A percentile compares a stretch with the other conserved stretches of the same genome.
These are phyloP conservation scores for Sisymbrium altissimum DNA, from an alignment of 345 rosid genomes.

Conservation along the genomic window DNA sequence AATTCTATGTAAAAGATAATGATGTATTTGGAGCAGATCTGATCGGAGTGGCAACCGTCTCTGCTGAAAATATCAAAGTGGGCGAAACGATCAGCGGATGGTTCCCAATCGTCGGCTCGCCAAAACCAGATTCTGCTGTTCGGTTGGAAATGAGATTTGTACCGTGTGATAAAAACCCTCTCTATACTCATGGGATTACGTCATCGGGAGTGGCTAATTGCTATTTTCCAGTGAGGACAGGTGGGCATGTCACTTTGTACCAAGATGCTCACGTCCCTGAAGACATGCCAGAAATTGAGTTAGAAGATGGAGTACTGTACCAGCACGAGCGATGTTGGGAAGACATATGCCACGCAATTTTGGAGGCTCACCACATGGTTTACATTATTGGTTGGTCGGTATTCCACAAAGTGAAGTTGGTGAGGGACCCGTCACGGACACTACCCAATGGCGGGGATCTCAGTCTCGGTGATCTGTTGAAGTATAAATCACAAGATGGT, in stretches of 20 bases:
- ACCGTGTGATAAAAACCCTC: constrained; percentile 43
- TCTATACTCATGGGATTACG: constrained; percentile 47
- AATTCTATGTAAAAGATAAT: constrained; percentile 71
- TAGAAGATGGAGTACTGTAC: constrained; percentile 51
- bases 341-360: constrained; percentile 77
- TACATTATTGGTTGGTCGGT: constrained; percentile 85
- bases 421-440: constrained; percentile 57
- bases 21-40: constrained; percentile 80
- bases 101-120: constrained; percentile 65
- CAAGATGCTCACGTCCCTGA: constrained; percentile 80
- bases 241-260: constrained; percentile 61
- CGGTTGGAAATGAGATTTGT: constrained; percentile 52
- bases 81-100: constrained; percentile 58
- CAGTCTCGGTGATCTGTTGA: constrained; percentile 67
- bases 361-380: constrained; percentile 85
- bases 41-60: constrained; percentile 57
- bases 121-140: constrained; percentile 66
- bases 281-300: constrained; percentile 46
- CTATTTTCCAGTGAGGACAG: constrained; percentile 68
- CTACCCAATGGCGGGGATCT: constrained; percentile 63
- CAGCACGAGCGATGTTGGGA: constrained; percentile 77
- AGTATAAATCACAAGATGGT: constrained; percentile 86
- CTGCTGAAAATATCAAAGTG: constrained; percentile 31
- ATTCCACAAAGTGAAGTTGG: constrained; percentile 63
- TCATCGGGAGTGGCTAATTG: constrained; percentile 43